Base-by-base conservation (phyloP, 257 asterid species). In the Jacaranda mimosifolia region DNA sequence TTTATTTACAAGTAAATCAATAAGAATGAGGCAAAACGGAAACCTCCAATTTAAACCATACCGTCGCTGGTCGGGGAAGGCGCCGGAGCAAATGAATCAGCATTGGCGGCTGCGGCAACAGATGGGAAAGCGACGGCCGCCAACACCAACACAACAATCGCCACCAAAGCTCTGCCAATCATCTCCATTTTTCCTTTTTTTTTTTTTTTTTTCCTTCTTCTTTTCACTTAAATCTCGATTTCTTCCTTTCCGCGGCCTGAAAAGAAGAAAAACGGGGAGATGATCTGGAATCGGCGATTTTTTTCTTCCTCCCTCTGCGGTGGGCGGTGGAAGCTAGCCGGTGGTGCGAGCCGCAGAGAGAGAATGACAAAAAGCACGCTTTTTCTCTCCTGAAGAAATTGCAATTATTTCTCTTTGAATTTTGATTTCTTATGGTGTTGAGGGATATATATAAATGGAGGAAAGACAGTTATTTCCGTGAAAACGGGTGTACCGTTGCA, bases 41-140 rank as follows among this genome's bases (percentile, higher is more conserved):
- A 26, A 2, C 32, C 32, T 0, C 32, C 32, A 26, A 26, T 26
- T 26, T 26, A 65, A n/a, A 43, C 17, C 38, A 13, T 79, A 85
- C 89, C 89, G 55, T 85, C 89, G 68, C 79, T 82, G 49, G 85
- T 5, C 59, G 86, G 83, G 45, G 81, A 38, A 21, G 85, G 82
- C 9, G 85, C 79, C 5, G 86, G 85, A 1, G 86, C 86, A 11
- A 63, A 76, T 0, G 77, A 35, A 6, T 77, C 72, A n/a, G 57
- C 78, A 11, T 19, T 46, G 26, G 72, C 19, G 48, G 76, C 80
- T 8, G 63, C 36, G 63, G 76, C 57, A 21, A 77, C 36, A 10
- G 82, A 64, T 3, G 83, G 86, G 69, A 81, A 77, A 39, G 77
- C 55, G 59, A 79, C 12, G 76, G 76, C 74, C n/a, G 69, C 77